These are phyloP conservation scores for Talaromyces trachyspermus DNA, from an alignment of 495 filamentous ascomycete species.

Conservation along the genomic window DNA sequence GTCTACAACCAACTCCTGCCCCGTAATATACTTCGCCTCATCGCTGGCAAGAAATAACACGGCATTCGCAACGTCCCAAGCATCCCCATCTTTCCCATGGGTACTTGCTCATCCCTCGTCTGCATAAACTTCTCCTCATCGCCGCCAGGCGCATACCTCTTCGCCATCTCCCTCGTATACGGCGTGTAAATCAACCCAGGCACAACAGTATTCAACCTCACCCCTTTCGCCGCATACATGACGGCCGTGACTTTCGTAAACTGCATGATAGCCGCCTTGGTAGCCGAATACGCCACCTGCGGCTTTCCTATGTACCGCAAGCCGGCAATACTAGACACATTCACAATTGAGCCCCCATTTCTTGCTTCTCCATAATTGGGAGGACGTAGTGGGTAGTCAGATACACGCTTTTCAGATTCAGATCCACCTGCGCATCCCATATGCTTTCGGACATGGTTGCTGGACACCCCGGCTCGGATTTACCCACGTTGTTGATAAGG, in stretches of 20 bases:
- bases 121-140: constrained; percentile 26
- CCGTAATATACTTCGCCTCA: constrained; percentile 46
- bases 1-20: constrained; percentile 48
- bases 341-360: constrained; percentile 33
- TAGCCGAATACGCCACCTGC: constrained; percentile 43
- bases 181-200: constrained; percentile 46
- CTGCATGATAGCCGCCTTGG: constrained; percentile 42
- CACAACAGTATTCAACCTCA: constrained; percentile 47
- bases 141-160: constrained; percentile 32
- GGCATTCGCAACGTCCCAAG: constrained; percentile 46
- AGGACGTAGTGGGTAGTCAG: constrained; percentile 37
- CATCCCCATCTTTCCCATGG: constrained; percentile 36
- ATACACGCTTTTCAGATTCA: constrained; percentile 49
- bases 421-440: constrained; percentile 42
- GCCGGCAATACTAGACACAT: constrained; percentile 39
- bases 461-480: constrained; percentile 40
- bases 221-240: constrained; percentile 37
- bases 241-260: constrained; percentile 45
- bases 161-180: constrained; percentile 32
- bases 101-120: constrained; percentile 29
- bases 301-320: constrained; percentile 47
- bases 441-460: constrained; percentile 38
- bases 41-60: constrained; percentile 43
- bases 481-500: constrained; percentile 48
- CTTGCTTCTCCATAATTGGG: constrained; percentile 42